These are phyloP conservation scores for Apiotrichum akiyoshidainum DNA, from an alignment of 1,284 basidiomycete genomes.

Conservation along the genomic window DNA sequence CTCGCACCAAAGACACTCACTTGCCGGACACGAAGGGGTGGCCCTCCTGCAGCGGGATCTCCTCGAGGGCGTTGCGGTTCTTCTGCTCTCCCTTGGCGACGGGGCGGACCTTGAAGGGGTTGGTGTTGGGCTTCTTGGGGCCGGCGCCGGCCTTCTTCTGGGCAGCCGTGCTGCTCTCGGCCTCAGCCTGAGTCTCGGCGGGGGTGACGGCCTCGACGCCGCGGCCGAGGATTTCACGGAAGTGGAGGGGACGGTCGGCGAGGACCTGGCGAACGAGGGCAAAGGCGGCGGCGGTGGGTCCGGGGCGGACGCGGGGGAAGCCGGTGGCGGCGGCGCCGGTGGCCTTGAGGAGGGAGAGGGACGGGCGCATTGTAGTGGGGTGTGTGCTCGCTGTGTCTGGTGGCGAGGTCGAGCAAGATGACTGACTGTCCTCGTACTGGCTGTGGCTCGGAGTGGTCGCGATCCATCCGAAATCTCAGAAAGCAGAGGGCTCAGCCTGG, in stretches of 20 bases:
- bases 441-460: not conserved
- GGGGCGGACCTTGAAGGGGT: not conserved
- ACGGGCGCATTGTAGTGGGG: not conserved
- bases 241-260: constrained; percentile 27
- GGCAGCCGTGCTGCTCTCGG: not conserved
- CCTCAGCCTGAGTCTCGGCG: not conserved
- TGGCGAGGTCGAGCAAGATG: not conserved
- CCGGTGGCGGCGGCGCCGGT: not conserved
- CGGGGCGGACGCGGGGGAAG: not conserved
- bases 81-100: constrained; percentile 12
- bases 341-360: not conserved
- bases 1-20: constrained; percentile 28
- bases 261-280: constrained; percentile 35
- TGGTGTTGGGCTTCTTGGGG: not conserved
- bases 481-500: not conserved
- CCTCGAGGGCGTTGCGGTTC: constrained; percentile 8
- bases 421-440: not conserved
- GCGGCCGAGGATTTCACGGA: constrained; percentile 37
- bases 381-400: not conserved
- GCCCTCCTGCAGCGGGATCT: constrained; percentile 27
- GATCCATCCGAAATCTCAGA: constrained; percentile 11
- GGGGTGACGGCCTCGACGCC: constrained; percentile 14
- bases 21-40: constrained; percentile 41
- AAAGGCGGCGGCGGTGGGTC: constrained; percentile 31
- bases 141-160: not conserved